Conservation (phyloP, 805 yeast species). For the Lipomyces mesembrius region DNA sequence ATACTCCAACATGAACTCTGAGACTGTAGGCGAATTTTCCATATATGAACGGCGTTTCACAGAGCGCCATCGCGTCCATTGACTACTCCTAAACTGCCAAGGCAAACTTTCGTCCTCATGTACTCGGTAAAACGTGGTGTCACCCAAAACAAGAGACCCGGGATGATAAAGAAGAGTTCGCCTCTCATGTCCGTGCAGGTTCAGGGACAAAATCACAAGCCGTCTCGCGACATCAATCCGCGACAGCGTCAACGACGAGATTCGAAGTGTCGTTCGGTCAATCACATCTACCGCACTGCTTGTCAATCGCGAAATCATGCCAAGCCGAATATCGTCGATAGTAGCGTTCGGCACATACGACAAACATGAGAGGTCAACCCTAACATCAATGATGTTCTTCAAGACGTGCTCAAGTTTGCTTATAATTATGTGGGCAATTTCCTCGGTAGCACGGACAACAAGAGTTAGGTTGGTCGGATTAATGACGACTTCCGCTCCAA, state of each 20-base stretch:
- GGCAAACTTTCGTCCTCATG: constrained; percentile 21
- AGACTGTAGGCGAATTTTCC: background rate
- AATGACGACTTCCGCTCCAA: constrained; percentile 14
- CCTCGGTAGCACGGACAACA: constrained; percentile 7
- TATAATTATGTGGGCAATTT: constrained; percentile 14
- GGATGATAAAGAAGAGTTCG: constrained; percentile 7
- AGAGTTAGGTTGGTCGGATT: constrained; percentile 13
- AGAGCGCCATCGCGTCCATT: constrained; percentile 28
- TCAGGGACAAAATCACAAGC: constrained; percentile 19
- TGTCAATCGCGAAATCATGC: constrained; percentile 23
- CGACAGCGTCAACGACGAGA: constrained; percentile 20
- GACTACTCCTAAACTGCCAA: constrained; percentile 21
- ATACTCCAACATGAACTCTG: constrained; percentile 15
- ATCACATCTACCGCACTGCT: constrained; percentile 22
- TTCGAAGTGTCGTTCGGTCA: constrained; percentile 17
- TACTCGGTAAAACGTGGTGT: constrained; percentile 20
- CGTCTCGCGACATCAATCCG: constrained; percentile 24
- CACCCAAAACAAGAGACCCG: constrained; percentile 9
- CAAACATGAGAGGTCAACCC: constrained; percentile 14
- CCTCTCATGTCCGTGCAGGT: constrained; percentile 16
- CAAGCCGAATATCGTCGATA: constrained; percentile 20
- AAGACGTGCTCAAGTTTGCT: constrained; percentile 11
- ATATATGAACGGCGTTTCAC: constrained; percentile 6
- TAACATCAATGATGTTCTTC: constrained; percentile 12
- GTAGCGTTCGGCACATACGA: background rate